Percentiles rank a stretch among this genome's conserved stretches.
These are phyloP conservation scores for Suillus hirtellus DNA, from an alignment of 768 basidiomycete species.

Conservation along the genomic window DNA sequence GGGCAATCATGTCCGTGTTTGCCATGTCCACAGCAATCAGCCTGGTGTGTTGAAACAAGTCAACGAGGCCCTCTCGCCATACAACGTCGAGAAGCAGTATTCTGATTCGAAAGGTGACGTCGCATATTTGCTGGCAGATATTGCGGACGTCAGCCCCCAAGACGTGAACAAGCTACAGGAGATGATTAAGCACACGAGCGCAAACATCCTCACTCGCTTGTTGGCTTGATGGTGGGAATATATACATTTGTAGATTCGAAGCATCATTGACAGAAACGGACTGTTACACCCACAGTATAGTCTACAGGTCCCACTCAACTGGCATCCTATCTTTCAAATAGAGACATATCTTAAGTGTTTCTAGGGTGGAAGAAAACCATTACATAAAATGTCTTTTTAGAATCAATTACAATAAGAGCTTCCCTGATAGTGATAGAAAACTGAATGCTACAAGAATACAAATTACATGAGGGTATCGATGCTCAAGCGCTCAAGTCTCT, in stretches of 20 bases:
- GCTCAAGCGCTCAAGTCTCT: slow-evolving; percentile 55
- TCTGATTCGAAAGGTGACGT: slow-evolving; percentile 95
- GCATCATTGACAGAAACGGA: slow-evolving; percentile 31
- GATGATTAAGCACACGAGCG: slow-evolving; percentile 71
- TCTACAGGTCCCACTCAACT: slow-evolving; percentile 49
- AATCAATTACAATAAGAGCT: slow-evolving; percentile 15
- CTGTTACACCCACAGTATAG: slow-evolving; percentile 30
- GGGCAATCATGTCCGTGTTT: slow-evolving; percentile 80
- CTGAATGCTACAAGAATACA: slow-evolving; percentile 2
- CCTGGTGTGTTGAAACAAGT: slow-evolving; percentile 93
- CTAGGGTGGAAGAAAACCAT: background rate
- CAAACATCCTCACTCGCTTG: slow-evolving; percentile 90
- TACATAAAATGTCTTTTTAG: slow-evolving; percentile 16
- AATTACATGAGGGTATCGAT: slow-evolving; percentile 2
- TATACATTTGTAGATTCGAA: background rate
- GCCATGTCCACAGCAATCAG: slow-evolving; percentile 94
- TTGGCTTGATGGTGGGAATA: slow-evolving; percentile 49
- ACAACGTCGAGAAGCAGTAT: slow-evolving; percentile 99
- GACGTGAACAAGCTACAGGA: slow-evolving; percentile 81
- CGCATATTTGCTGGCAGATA: slow-evolving; percentile 97
- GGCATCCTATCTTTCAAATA: slow-evolving; percentile 29
- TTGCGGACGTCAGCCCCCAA: slow-evolving; percentile 80
- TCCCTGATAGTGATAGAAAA: slow-evolving; percentile 15
- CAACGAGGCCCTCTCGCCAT: slow-evolving; percentile 91
- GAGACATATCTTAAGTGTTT: slow-evolving; percentile 5